Percentiles rank a stretch among this genome's conserved stretches.
phyloP scores from a whole-genome alignment of 139 green algal genomes.

The Desmodesmus armatus region DNA sequence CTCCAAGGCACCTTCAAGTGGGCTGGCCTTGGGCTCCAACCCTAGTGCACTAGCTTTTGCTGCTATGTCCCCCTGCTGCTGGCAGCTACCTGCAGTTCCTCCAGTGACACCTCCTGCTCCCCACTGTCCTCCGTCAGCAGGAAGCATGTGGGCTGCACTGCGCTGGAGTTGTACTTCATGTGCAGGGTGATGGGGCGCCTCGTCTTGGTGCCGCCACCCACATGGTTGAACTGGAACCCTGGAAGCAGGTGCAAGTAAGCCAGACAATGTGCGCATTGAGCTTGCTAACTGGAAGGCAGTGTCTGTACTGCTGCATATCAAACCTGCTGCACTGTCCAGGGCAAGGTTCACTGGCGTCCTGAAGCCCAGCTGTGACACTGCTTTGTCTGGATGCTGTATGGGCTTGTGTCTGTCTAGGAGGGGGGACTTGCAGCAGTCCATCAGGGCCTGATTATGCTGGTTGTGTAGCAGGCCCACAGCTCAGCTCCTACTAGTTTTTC shows the following conservation, averaged over 20 bases:
- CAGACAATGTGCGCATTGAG: neutral
- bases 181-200: slow-evolving; percentile 94
- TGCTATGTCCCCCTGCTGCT: neutral
- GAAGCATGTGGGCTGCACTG: slow-evolving; percentile 85
- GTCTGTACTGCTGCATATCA: no score
- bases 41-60: no score
- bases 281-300: neutral
- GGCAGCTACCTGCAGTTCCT: slow-evolving; percentile 88
- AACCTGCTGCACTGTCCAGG: no score
- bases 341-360: no score
- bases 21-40: no score
- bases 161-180: slow-evolving; percentile 84
- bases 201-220: slow-evolving; percentile 97
- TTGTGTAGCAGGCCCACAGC: slow-evolving; percentile 60
- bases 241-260: neutral
- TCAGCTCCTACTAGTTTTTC: no score
- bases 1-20: no score
- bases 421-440: no score
- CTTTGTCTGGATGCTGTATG: no score
- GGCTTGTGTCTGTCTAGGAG: no score
- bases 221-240: slow-evolving; percentile 94
- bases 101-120: slow-evolving; percentile 84
- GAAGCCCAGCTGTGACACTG: no score
- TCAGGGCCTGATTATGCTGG: no score
- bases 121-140: slow-evolving; percentile 86